Conservation (phyloP, 768 basidiomycete genomes). For the Psilocybe subaeruginosa region DNA sequence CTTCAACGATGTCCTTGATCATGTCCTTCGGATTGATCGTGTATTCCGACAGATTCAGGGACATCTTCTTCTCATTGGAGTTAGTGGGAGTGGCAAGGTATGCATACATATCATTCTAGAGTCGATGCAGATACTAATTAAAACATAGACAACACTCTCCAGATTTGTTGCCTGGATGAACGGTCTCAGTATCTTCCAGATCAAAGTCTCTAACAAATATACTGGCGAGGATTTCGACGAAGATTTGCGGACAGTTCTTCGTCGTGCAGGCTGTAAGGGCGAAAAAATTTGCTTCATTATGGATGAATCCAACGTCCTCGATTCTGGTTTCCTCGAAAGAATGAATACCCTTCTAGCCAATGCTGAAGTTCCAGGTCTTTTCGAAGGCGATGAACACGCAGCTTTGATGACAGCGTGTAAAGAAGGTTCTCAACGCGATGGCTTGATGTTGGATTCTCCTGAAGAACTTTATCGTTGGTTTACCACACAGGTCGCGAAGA, state of each 20-base stretch:
- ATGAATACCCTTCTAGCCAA: constrained; percentile 99
- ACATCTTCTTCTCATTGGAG: constrained; percentile 94
- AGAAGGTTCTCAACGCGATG: constrained; percentile 98
- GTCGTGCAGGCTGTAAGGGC: constrained; percentile 95
- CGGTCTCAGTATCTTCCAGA: constrained; percentile 97
- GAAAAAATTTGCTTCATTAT: constrained; percentile 99
- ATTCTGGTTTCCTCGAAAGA: constrained; percentile 98
- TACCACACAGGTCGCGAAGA: constrained; percentile 96
- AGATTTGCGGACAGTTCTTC: constrained; percentile 92
- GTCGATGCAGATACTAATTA: constrained; percentile 1
- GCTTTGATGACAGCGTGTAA: constrained; percentile 99
- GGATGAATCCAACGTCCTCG: constrained; percentile 99
- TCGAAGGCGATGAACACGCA: constrained; percentile 99
- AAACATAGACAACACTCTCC: constrained; percentile 86
- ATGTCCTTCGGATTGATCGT: constrained; percentile 96
- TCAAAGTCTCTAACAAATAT: constrained; percentile 99
- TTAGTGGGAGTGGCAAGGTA: constrained; percentile 98
- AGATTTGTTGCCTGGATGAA: constrained; percentile 99
- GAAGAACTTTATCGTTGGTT: constrained; percentile 99
- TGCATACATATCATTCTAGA: constrained; percentile 17
- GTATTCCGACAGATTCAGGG: constrained; percentile 99
- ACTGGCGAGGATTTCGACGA: constrained; percentile 99
- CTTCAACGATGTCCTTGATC: constrained; percentile 98
- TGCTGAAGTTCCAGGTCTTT: constrained; percentile 99
- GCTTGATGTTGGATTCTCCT: constrained; percentile 96